These are phyloP conservation scores for Rhodotorula sp. DNA, from an alignment of 1,284 basidiomycete genomes.

Conservation along the genomic window DNA sequence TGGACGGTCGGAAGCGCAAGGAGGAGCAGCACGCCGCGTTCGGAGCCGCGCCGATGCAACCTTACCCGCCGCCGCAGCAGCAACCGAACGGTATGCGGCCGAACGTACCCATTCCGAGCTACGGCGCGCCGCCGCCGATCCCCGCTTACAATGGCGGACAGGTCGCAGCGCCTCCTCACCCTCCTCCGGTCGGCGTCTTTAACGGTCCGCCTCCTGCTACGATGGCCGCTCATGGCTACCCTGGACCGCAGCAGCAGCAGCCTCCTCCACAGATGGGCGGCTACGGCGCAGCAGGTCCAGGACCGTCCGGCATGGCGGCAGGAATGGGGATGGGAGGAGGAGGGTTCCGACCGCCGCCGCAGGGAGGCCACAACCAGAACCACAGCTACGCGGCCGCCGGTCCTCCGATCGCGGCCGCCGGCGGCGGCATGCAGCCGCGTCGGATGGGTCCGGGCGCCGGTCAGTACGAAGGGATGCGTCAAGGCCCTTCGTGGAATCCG, in stretches of 20 bases:
- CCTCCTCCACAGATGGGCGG: background rate
- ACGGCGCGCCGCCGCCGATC: background rate
- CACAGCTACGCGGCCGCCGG: background rate
- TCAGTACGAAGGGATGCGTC: background rate
- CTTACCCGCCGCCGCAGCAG: background rate
- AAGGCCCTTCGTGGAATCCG: background rate
- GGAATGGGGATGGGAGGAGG: background rate
- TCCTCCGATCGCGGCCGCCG: background rate
- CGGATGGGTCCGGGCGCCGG: background rate
- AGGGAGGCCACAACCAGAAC: too few relatives aligned
- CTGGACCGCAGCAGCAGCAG: background rate
- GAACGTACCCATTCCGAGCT: background rate
- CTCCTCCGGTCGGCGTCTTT: background rate
- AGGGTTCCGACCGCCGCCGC: background rate
- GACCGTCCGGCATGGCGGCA: background rate
- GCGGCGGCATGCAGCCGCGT: background rate
- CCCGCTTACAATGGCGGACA: background rate
- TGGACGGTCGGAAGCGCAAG: conserved; percentile 70
- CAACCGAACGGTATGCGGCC: background rate
- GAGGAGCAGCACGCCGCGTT: conserved; percentile 22
- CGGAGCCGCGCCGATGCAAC: background rate
- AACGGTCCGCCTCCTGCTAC: background rate
- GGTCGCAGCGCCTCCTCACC: background rate
- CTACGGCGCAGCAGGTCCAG: background rate
- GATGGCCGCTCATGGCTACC: too few relatives aligned